Base-by-base conservation (phyloP, 306 rosid genomes). In the Pachyrhizus erosus region DNA sequence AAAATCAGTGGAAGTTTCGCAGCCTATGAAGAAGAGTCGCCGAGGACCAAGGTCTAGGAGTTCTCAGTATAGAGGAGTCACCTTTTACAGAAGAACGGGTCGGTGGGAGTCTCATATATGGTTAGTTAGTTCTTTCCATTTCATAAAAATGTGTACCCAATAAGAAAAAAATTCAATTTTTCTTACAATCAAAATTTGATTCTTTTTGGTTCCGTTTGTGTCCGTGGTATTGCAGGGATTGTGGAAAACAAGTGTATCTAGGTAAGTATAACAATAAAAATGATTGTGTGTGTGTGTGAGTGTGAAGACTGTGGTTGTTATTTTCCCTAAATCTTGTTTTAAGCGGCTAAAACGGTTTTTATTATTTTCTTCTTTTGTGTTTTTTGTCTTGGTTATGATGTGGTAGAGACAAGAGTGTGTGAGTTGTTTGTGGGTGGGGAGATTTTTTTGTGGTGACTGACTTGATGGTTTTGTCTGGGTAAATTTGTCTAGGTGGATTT, bases 21-120 rank as follows among this genome's bases (percentile, higher is more conserved):
- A 89, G 78, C 97, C 99, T 11, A 82, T 90, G 88, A 96, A 96
- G 86, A 96, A 96, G 85, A 96, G 97, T 80, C 89, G 99, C 23
- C 86, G 99, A 23, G 99, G 99, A 26, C 99, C 99, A 3, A 75
- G 98, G 94, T 96, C 99, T 2, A 86, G 97, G 24, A 96, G 99
- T 80, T 96, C 99, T 0, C 99, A 96, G 90, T 96, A 93, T 76
- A 88, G 99, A 10, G 99, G 99, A 2, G 99, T 96, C 17, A 96
- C 99, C 54, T 96, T 96, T 87, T 96, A 96, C 97, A 86, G 99
- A 89, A 86, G 99, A 79, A 96, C 99, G 1, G 98, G 99, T 83
- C 97, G 99, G 48, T 96, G 99, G 99, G 99, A 96, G 73, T 96
- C 99, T 26, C 99, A 96, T 80, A 96, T 96, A 60, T 96, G 99